Evolutionary conservation across 257 asterid species (phyloP).

Genomic region (Lithospermum erythrorhizon): DNA sequence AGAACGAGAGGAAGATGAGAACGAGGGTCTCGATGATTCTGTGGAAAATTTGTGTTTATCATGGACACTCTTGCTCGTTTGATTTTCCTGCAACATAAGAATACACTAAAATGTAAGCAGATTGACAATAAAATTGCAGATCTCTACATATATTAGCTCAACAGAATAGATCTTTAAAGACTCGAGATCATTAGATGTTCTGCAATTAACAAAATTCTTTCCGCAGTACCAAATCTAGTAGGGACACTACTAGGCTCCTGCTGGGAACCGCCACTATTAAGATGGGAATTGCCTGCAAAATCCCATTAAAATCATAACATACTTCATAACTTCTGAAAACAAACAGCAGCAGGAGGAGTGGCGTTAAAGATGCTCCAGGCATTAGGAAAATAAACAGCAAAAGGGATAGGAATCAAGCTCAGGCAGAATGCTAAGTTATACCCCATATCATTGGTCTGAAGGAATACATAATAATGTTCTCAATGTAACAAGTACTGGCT

Average conservation of each 20-base stretch:
- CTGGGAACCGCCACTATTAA: conserved; percentile 21
- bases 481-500: not conserved
- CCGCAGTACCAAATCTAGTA: conserved; percentile 35
- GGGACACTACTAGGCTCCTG: conserved; percentile 28
- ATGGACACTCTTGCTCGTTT: conserved; percentile 31
- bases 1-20: conserved; percentile 79
- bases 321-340: not conserved
- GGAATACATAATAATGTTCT: not conserved
- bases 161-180: not conserved
- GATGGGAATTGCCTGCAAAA: conserved; percentile 51
- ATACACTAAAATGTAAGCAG: not conserved
- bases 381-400: too few relatives aligned
- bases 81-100: conserved; percentile 38
- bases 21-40: conserved; percentile 70
- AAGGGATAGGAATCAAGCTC: too few relatives aligned
- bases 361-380: too few relatives aligned
- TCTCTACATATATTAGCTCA: not conserved
- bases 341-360: too few relatives aligned
- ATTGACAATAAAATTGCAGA: not conserved
- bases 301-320: not conserved
- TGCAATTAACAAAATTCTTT: conserved; percentile 14
- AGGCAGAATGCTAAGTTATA: too few relatives aligned
- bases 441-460: too few relatives aligned
- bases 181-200: not conserved
- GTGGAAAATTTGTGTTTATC: conserved; percentile 57